phyloP scores from a whole-genome alignment of 2,329 filamentous ascomycete species.

The Microdochium nivale region DNA sequence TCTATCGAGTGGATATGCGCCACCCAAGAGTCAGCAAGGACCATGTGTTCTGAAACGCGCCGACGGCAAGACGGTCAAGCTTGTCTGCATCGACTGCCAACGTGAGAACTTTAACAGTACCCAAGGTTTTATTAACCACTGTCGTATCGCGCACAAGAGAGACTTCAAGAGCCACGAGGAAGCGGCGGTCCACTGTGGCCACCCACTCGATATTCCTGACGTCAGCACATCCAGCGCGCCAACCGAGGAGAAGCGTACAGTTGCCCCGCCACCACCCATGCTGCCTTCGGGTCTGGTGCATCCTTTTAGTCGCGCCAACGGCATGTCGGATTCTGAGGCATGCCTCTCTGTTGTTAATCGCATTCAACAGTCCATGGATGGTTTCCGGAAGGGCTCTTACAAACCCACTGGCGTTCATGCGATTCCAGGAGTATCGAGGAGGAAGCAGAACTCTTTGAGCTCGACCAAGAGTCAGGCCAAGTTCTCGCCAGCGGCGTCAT shows the following conservation, averaged over 20 bases:
- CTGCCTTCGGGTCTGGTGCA: conserved; percentile 47
- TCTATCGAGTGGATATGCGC: conserved; percentile 61
- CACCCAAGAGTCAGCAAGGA: conserved; percentile 71
- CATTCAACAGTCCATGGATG: conserved; percentile 43
- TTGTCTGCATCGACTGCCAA: conserved; percentile 82
- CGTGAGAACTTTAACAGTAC: conserved; percentile 91
- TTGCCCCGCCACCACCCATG: conserved; percentile 8
- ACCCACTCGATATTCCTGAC: conserved; percentile 57
- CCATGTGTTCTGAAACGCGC: conserved; percentile 79
- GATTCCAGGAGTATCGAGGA: conserved; percentile 26
- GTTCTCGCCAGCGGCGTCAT: conserved; percentile 48
- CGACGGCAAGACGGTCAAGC: conserved; percentile 79
- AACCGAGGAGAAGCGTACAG: conserved; percentile 29
- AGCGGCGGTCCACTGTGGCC: conserved; percentile 79
- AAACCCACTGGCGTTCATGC: conserved; percentile 38
- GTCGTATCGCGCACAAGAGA: conserved; percentile 86
- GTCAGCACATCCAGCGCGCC: conserved; percentile 36
- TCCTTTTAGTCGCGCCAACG: conserved; percentile 50
- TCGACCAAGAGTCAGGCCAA: conserved; percentile 17
- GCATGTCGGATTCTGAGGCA: conserved; percentile 42
- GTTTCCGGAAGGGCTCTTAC: conserved; percentile 35
- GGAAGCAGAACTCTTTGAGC: conserved; percentile 8
- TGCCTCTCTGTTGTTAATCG: conserved; percentile 39
- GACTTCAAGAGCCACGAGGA: conserved; percentile 96
- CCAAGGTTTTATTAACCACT: conserved; percentile 99